Evolutionary conservation across 2,329 filamentous ascomycete genomes (phyloP), one percentile per base, ranked within the genome.

Genomic region (Nothomitra cinnamomea): DNA sequence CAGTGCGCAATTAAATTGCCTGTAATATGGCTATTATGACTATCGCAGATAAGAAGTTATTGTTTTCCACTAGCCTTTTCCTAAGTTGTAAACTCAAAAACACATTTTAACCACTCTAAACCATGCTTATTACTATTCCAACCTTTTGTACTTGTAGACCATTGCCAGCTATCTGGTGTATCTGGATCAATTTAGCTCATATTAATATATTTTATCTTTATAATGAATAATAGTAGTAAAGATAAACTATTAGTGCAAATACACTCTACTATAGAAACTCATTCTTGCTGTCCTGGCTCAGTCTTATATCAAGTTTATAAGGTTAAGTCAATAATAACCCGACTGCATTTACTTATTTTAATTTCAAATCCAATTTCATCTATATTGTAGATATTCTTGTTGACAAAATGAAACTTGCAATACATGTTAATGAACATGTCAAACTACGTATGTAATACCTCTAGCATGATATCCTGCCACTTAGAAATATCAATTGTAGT

Each of bases 1-100:
- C 48, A 51, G 32, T 35, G 22, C 7, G 42, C 42, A 47, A 47
- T 47, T 7, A 47, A 47, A 47, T 47, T 47, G 17, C 42, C 42
- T 45, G 8, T 22, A 22, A 21, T n/a, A n/a, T n/a, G n/a, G n/a
- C n/a, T n/a, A n/a, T n/a, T n/a, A n/a, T n/a, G n/a, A n/a, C n/a
- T n/a, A n/a, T n/a, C n/a, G n/a, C n/a, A n/a, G n/a, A n/a, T n/a
- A n/a, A n/a, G n/a, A n/a, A n/a, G n/a, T n/a, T n/a, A n/a, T n/a
- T n/a, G n/a, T n/a, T n/a, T n/a, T n/a, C n/a, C n/a, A n/a, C n/a
- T n/a, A n/a, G n/a, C n/a, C n/a, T n/a, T n/a, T n/a, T n/a, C n/a
- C n/a, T n/a, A n/a, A n/a, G n/a, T n/a, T n/a, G n/a, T n/a, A n/a
- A n/a, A n/a, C n/a, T n/a, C n/a, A n/a, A n/a, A n/a, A n/a, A n/a